These are phyloP conservation scores for Pyrenophora tritici-repentis DNA, from an alignment of 2,329 filamentous ascomycete genomes.

Conservation along the genomic window DNA sequence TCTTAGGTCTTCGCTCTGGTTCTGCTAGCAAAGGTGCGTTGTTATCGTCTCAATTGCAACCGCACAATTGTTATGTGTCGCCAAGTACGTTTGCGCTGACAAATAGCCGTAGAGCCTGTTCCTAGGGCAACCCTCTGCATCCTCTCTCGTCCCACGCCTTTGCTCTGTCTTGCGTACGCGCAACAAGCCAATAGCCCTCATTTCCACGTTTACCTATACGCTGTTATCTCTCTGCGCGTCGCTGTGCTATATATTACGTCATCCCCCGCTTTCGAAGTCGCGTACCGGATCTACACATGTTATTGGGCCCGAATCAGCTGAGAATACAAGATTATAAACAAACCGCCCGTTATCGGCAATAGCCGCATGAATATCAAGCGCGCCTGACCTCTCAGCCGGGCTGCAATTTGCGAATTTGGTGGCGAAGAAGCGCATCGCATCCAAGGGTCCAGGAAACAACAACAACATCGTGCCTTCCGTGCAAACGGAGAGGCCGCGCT, in stretches of 20 bases:
- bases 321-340: too few relatives aligned
- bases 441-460: not conserved
- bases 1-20: slow-evolving; percentile 13
- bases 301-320: not conserved
- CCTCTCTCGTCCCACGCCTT: slow-evolving; percentile 10
- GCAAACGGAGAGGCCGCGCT: not conserved
- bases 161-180: slow-evolving; percentile 4
- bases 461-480: not conserved
- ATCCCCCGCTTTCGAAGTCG: not conserved
- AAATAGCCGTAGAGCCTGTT: slow-evolving; percentile 24
- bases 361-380: not conserved
- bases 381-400: too few relatives aligned
- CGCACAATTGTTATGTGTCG: not conserved
- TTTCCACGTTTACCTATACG: slow-evolving; percentile 10
- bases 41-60: slow-evolving; percentile 14
- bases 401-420: not conserved
- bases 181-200: slow-evolving; percentile 28
- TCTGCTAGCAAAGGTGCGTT: slow-evolving; percentile 17
- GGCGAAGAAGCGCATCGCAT: not conserved
- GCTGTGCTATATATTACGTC: slow-evolving; percentile 6
- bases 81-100: slow-evolving; percentile 20
- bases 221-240: not conserved
- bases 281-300: not conserved
- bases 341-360: too few relatives aligned
- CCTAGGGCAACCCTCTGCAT: slow-evolving; percentile 30